Evolutionary conservation across 2,329 filamentous ascomycete genomes (phyloP).

Genomic region (Aspergillus terreus): DNA sequence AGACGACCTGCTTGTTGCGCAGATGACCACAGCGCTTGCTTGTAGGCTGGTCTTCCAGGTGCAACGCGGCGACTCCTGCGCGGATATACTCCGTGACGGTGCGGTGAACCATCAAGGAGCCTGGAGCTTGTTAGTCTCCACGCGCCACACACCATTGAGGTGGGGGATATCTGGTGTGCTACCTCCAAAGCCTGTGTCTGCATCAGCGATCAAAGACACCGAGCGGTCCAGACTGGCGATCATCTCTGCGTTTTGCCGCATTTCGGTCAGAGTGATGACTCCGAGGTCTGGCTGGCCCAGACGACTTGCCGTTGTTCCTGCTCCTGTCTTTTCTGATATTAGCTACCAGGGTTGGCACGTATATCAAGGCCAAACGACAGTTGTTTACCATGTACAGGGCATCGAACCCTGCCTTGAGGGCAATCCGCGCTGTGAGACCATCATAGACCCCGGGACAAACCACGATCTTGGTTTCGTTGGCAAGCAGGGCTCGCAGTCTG

Average conservation of each 20-base stretch:
- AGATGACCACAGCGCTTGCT: neutral
- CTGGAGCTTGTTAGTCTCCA: neutral
- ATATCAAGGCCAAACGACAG: neutral
- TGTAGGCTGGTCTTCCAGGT: neutral
- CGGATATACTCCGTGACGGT: neutral
- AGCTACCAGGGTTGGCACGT: neutral
- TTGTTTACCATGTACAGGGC: neutral
- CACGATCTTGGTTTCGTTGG: neutral
- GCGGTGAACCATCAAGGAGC: neutral
- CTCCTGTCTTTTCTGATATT: neutral
- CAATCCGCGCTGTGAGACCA: neutral
- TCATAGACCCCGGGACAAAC: neutral
- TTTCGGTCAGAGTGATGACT: neutral
- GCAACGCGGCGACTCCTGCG: neutral
- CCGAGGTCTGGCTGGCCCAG: neutral
- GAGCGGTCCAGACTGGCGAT: neutral
- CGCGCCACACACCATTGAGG: neutral
- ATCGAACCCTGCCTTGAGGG: neutral
- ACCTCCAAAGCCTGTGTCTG: neutral
- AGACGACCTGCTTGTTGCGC: neutral
- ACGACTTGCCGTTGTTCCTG: neutral
- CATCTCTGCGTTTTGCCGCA: neutral
- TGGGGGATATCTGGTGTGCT: neutral
- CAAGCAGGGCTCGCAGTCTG: neutral
- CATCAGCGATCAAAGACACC: neutral